phyloP scores from a whole-genome alignment of 2,329 filamentous ascomycete species.

The Botrytis pseudocinerea region DNA sequence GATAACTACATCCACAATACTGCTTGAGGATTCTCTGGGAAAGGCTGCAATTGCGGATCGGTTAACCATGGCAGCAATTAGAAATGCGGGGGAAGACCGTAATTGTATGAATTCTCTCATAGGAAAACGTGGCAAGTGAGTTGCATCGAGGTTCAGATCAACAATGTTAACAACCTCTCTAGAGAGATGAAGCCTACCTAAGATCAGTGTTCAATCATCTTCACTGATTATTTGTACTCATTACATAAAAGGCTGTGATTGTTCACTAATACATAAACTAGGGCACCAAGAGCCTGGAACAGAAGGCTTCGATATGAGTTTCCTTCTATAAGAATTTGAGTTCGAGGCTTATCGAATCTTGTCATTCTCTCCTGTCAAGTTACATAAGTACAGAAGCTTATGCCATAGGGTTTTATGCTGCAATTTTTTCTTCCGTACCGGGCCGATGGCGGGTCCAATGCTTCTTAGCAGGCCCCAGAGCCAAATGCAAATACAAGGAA shows the following conservation, averaged over 20 bases:
- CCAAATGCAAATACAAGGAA: constrained; percentile 5
- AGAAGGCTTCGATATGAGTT: not conserved
- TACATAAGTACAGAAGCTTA: not conserved
- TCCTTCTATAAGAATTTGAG: not conserved
- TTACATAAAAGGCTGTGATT: not conserved
- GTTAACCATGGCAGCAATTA: too few relatives aligned
- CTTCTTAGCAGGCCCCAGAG: not conserved
- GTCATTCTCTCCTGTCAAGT: not conserved
- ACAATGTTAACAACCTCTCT: not conserved
- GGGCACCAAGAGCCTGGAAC: not conserved
- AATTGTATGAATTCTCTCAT: too few relatives aligned
- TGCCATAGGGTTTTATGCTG: not conserved
- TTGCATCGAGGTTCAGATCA: too few relatives aligned
- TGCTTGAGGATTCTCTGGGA: not conserved
- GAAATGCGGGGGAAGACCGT: too few relatives aligned
- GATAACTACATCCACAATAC: not conserved
- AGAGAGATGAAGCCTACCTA: not conserved
- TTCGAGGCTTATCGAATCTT: not conserved
- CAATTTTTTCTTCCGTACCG: not conserved
- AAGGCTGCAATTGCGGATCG: too few relatives aligned
- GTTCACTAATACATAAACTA: not conserved
- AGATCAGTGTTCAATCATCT: not conserved
- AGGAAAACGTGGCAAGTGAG: too few relatives aligned
- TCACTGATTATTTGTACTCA: not conserved
- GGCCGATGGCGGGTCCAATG: constrained; percentile 1